Evolutionary conservation across 2,329 filamentous ascomycete species (phyloP).

Genomic region (Cyphellophora attinorum): DNA sequence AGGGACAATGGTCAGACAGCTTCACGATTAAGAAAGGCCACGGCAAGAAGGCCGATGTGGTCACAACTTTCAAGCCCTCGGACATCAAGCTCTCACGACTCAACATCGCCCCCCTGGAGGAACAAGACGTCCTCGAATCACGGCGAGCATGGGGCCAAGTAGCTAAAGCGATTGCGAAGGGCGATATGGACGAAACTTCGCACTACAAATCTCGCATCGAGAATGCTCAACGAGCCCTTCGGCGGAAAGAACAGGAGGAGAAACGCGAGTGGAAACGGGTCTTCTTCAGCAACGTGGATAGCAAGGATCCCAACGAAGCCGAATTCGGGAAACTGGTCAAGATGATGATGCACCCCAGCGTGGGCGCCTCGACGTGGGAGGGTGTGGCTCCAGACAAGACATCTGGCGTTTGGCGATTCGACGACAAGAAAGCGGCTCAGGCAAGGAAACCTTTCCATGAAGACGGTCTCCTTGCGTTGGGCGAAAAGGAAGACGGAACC

Average conservation of each 20-base stretch:
- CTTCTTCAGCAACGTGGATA: slow-evolving; percentile 54
- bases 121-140: slow-evolving; percentile 82
- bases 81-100: slow-evolving; percentile 52
- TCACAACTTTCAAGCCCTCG: slow-evolving; percentile 51
- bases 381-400: slow-evolving; percentile 55
- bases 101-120: slow-evolving; percentile 59
- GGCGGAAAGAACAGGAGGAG: slow-evolving; percentile 65
- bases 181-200: slow-evolving; percentile 75
- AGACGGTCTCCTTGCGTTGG: slow-evolving; percentile 29
- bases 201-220: slow-evolving; percentile 84
- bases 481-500: slow-evolving; percentile 18
- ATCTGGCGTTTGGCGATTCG: slow-evolving; percentile 61
- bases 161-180: slow-evolving; percentile 66
- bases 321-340: slow-evolving; percentile 34
- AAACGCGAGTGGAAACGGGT: slow-evolving; percentile 70
- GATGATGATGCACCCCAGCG: slow-evolving; percentile 25
- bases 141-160: slow-evolving; percentile 84
- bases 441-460: slow-evolving; percentile 34
- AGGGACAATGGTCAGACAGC: slow-evolving; percentile 70
- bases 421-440: slow-evolving; percentile 40
- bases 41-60: slow-evolving; percentile 29
- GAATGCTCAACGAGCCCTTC: slow-evolving; percentile 70
- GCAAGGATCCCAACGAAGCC: slow-evolving; percentile 24
- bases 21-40: slow-evolving; percentile 22
- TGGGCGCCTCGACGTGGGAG: slow-evolving; percentile 24